A percentile compares a stretch with the other conserved stretches of the same genome.
phyloP scores from a whole-genome alignment of 1,284 basidiomycete genomes.

The Fomitopsis palustris region DNA sequence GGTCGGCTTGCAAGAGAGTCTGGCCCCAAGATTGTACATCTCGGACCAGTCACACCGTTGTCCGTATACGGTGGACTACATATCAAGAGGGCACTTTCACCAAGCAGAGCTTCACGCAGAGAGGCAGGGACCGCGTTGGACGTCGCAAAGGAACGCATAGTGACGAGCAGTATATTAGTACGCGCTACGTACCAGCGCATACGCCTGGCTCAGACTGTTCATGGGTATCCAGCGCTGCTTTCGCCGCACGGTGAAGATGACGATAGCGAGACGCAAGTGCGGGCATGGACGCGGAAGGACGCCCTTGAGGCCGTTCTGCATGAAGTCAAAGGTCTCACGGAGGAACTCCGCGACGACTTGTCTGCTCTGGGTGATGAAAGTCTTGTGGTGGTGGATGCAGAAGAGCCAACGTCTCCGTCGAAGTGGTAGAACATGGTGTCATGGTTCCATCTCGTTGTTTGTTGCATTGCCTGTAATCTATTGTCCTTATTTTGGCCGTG shows the following conservation, averaged over 20 bases:
- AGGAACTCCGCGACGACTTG: slow-evolving; percentile 47
- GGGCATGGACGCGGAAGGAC: slow-evolving; percentile 52
- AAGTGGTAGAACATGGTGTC: neutral
- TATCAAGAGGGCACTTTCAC: slow-evolving; percentile 6
- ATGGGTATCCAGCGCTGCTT: slow-evolving; percentile 58
- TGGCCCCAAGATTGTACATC: slow-evolving; percentile 55
- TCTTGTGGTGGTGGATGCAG: slow-evolving; percentile 22
- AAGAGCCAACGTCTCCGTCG: slow-evolving; percentile 10
- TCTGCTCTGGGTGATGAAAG: slow-evolving; percentile 24
- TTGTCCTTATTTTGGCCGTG: no score
- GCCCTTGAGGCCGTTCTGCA: slow-evolving; percentile 48
- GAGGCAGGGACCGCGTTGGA: slow-evolving; percentile 15
- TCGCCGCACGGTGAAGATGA: slow-evolving; percentile 36
- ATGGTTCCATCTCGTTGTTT: neutral
- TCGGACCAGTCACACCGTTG: slow-evolving; percentile 48
- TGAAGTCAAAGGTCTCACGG: slow-evolving; percentile 53
- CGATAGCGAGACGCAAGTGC: slow-evolving; percentile 27
- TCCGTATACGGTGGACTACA: slow-evolving; percentile 28
- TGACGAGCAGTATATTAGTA: slow-evolving; percentile 47
- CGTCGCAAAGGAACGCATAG: slow-evolving; percentile 31
- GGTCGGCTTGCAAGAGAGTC: slow-evolving; percentile 29
- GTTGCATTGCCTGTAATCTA: no score
- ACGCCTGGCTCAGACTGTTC: slow-evolving; percentile 54
- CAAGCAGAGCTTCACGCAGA: slow-evolving; percentile 14
- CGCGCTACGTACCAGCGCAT: slow-evolving; percentile 55